phyloP scores from a whole-genome alignment of 2,329 filamentous ascomycete species.

The Leptodontidium sp. region DNA sequence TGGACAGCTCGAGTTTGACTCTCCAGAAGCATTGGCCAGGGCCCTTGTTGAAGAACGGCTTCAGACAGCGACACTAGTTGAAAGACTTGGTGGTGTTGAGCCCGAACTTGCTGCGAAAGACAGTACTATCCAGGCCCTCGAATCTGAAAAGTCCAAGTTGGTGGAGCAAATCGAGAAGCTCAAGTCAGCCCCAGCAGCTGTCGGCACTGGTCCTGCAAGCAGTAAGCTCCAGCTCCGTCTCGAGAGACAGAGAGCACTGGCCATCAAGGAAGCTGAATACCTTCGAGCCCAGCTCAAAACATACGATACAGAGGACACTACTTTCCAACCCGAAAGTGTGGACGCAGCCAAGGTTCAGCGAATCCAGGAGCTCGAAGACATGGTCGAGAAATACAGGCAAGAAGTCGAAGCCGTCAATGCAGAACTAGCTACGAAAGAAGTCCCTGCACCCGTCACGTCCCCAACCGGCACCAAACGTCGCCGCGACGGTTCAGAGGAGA shows the following conservation, averaged over 20 bases:
- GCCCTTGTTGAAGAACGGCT: constrained; percentile 85
- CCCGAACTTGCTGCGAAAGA: constrained; percentile 82
- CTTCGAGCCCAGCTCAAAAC: constrained; percentile 90
- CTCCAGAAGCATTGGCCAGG: constrained; percentile 85
- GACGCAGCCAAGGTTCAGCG: constrained; percentile 79
- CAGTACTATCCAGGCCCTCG: constrained; percentile 73
- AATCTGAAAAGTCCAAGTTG: constrained; percentile 73
- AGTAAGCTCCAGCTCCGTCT: constrained; percentile 78
- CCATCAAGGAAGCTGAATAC: constrained; percentile 93
- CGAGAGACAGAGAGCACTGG: constrained; percentile 85
- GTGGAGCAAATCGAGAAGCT: constrained; percentile 75
- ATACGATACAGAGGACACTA: constrained; percentile 86
- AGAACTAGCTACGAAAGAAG: constrained; percentile 75
- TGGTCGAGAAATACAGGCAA: constrained; percentile 85
- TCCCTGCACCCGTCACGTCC: constrained; percentile 47
- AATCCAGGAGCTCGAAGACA: constrained; percentile 81
- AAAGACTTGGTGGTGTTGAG: constrained; percentile 80
- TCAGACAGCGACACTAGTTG: constrained; percentile 79
- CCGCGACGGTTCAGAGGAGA: constrained; percentile 62
- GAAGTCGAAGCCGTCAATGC: constrained; percentile 79
- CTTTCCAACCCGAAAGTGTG: constrained; percentile 81
- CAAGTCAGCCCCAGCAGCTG: constrained; percentile 55
- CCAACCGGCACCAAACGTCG: constrained; percentile 70
- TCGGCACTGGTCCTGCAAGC: constrained; percentile 58
- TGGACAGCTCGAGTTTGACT: constrained; percentile 78